These are phyloP conservation scores for Fusarium tanahbumbuense DNA, from an alignment of 2,329 filamentous ascomycete species.

Conservation along the genomic window DNA sequence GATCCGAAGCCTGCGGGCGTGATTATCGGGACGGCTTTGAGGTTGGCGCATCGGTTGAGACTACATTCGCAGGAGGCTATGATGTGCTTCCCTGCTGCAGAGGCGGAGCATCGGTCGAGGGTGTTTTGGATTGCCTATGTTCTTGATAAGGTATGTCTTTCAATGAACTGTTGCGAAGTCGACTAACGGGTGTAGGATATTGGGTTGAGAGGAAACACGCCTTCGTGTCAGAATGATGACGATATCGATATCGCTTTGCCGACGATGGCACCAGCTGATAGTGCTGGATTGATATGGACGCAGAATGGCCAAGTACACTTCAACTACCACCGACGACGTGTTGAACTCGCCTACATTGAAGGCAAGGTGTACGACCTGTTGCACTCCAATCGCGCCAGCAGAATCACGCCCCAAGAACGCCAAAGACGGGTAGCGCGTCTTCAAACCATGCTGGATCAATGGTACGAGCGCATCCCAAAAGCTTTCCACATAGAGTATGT, in stretches of 20 bases:
- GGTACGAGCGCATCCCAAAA: conserved; percentile 51
- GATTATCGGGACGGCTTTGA: conserved; percentile 54
- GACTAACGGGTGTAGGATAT: conserved; percentile 44
- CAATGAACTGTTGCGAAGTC: accelerated
- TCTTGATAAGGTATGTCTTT: conserved; percentile 52
- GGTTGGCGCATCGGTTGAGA: conserved; percentile 52
- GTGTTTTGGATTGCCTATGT: conserved; percentile 58
- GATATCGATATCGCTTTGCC: conserved; percentile 58
- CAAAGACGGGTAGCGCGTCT: conserved; percentile 46
- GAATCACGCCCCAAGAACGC: conserved; percentile 47
- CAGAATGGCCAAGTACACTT: conserved; percentile 50
- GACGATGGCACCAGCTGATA: conserved; percentile 45
- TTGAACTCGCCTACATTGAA: conserved; percentile 56
- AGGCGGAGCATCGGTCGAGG: conserved; percentile 51
- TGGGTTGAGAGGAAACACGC: conserved; percentile 52
- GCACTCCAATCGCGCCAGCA: conserved; percentile 48
- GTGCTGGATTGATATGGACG: conserved; percentile 50
- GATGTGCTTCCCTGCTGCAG: conserved; percentile 43
- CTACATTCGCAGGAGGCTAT: conserved; percentile 49
- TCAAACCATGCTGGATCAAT: conserved; percentile 51
- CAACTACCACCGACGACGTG: conserved; percentile 54
- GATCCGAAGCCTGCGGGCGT: conserved; percentile 54
- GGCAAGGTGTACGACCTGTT: conserved; percentile 57
- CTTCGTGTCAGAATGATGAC: conserved; percentile 54
- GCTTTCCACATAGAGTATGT: conserved; percentile 52